Evolutionary conservation across 2,329 filamentous ascomycete species (phyloP).

Genomic region (Fusarium poae): DNA sequence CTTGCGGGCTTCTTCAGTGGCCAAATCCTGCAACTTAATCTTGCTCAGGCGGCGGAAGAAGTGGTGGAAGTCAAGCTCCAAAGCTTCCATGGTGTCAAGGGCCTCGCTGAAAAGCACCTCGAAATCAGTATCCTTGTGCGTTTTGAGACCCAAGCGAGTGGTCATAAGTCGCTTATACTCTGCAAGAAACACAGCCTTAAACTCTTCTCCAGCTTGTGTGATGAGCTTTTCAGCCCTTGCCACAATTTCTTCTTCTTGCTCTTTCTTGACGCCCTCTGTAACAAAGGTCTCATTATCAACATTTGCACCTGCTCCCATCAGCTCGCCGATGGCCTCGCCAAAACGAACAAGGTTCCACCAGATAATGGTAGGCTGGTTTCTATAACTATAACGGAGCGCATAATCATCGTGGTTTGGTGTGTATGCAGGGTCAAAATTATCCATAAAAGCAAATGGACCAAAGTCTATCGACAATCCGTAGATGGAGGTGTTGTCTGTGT

Average conservation of each 20-base stretch:
- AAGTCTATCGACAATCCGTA: conserved; percentile 92
- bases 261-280: conserved; percentile 73
- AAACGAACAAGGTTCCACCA: conserved; percentile 98
- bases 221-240: conserved; percentile 88
- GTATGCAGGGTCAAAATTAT: conserved; percentile 94
- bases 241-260: conserved; percentile 77
- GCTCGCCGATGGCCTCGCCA: conserved; percentile 88
- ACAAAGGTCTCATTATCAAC: conserved; percentile 81
- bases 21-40: conserved; percentile 72
- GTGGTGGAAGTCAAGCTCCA: conserved; percentile 93
- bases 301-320: conserved; percentile 80
- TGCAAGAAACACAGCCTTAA: conserved; percentile 85
- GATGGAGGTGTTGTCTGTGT: conserved; percentile 97
- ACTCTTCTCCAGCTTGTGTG: conserved; percentile 84
- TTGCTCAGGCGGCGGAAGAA: conserved; percentile 86
- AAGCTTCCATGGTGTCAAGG: conserved; percentile 82
- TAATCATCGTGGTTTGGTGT: conserved; percentile 98
- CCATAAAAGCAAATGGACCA: conserved; percentile 97
- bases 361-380: conserved; percentile 93
- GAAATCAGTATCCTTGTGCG: conserved; percentile 79
- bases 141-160: conserved; percentile 79
- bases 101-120: conserved; percentile 83
- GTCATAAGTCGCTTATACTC: conserved; percentile 93
- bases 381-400: conserved; percentile 88
- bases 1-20: conserved; percentile 72